A percentile compares a stretch with the other conserved stretches of the same genome.
Conservation (phyloP, 306 rosid genomes). For the Lotus japonicus region DNA sequence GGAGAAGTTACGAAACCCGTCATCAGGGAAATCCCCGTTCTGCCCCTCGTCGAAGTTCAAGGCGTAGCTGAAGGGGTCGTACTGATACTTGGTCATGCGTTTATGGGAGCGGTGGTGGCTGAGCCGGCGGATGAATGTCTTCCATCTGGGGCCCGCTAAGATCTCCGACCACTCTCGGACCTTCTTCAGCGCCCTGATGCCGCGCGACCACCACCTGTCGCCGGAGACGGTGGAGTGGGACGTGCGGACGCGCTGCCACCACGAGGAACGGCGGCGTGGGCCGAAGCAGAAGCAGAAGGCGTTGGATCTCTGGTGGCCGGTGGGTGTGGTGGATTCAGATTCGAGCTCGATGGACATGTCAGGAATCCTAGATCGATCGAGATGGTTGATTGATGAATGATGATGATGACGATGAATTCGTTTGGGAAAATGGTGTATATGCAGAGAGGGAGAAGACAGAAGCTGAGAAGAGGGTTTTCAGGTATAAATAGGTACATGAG, state of each 20-base stretch:
- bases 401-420: not conserved
- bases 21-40: constrained; percentile 31
- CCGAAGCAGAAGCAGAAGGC: constrained; percentile 43
- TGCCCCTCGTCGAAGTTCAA: constrained; percentile 81
- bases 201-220: constrained; percentile 65
- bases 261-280: constrained; percentile 21
- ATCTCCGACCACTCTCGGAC: constrained; percentile 89
- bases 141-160: constrained; percentile 94
- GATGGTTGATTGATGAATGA: not conserved
- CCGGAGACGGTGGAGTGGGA: constrained; percentile 6
- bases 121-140: constrained; percentile 77
- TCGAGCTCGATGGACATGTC: constrained; percentile 32
- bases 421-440: not conserved
- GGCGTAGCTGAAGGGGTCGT: constrained; percentile 82
- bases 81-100: constrained; percentile 55
- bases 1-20: constrained; percentile 56
- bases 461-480: not conserved
- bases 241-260: constrained; percentile 68
- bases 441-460: not conserved
- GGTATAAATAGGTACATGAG: not conserved
- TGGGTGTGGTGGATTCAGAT: constrained; percentile 30
- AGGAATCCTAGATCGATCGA: not conserved
- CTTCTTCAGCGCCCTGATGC: constrained; percentile 53
- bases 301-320: constrained; percentile 22
- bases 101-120: constrained; percentile 43